A percentile compares a stretch with the other conserved stretches of the same genome.
Conservation (phyloP, 768 basidiomycete species). For the Boletales sp. region DNA sequence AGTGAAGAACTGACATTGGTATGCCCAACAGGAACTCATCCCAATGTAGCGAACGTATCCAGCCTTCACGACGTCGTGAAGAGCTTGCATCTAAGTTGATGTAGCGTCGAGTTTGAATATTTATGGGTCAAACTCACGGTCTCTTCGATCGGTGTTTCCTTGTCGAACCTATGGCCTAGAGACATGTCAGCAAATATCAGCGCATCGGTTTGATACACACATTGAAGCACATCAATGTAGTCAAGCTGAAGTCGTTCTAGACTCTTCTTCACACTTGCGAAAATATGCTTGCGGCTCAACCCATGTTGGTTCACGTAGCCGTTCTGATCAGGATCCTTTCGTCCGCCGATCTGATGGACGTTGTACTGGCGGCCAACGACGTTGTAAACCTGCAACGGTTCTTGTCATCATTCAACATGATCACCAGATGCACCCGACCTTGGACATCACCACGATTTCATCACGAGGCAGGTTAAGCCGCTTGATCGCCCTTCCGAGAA, state of each 20-base stretch:
- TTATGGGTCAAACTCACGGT: conserved; percentile 22
- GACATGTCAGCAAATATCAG: background rate
- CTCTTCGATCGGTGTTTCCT: conserved; percentile 48
- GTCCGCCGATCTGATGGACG: conserved; percentile 6
- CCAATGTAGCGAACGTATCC: conserved; percentile 48
- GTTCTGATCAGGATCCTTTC: conserved; percentile 30
- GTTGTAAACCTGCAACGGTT: conserved; percentile 38
- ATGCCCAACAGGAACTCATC: conserved; percentile 41
- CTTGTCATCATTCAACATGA: background rate
- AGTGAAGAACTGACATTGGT: conserved; percentile 29
- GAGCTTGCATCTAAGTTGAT: conserved; percentile 39
- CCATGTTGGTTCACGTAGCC: conserved; percentile 50
- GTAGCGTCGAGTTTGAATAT: background rate
- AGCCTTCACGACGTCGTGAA: conserved; percentile 48
- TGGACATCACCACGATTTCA: conserved; percentile 76
- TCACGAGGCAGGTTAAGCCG: conserved; percentile 63
- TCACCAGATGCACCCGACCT: conserved; percentile 34
- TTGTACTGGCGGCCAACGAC: conserved; percentile 25
- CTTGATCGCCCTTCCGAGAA: conserved; percentile 73
- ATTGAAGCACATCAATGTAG: conserved; percentile 58
- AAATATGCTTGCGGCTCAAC: conserved; percentile 54
- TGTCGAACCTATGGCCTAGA: conserved; percentile 46
- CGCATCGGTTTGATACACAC: conserved; percentile 18
- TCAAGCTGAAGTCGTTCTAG: conserved; percentile 43
- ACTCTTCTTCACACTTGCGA: conserved; percentile 47